A percentile compares a stretch with the other conserved stretches of the same genome.
Evolutionary conservation across 352 stramenopile genomes (phyloP).

Genomic region (Phytophthora pistaciae): DNA sequence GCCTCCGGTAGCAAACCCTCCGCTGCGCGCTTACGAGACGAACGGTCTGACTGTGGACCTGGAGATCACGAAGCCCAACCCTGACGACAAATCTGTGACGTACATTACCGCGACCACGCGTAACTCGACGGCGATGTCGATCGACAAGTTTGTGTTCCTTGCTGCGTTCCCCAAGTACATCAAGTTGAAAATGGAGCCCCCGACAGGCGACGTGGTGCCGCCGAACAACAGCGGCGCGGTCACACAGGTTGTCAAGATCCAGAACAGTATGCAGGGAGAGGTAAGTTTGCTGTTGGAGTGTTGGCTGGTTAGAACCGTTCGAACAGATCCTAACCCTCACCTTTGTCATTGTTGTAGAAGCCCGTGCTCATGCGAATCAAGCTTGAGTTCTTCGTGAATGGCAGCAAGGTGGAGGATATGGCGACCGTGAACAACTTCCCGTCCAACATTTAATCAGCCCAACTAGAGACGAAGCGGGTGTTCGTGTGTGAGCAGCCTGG

Average conservation of each 20-base stretch:
- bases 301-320: neutral
- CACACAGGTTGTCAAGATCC: constrained; percentile 97
- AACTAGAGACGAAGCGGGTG: constrained; percentile 24
- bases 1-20: constrained; percentile 50
- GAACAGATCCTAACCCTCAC: constrained; percentile 15
- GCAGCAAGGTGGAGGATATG: constrained; percentile 89
- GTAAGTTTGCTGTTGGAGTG: constrained; percentile 38
- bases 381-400: constrained; percentile 87
- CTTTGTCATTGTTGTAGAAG: constrained; percentile 65
- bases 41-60: constrained; percentile 95
- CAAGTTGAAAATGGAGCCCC: constrained; percentile 98
- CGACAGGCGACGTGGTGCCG: constrained; percentile 92
- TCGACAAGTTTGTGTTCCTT: constrained; percentile 95
- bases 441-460: constrained; percentile 59
- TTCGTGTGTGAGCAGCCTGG: constrained; percentile 10
- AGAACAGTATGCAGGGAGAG: constrained; percentile 95
- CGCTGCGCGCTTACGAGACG: constrained; percentile 96
- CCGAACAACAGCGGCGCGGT: constrained; percentile 81
- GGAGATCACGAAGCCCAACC: constrained; percentile 93
- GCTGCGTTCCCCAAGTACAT: constrained; percentile 98
- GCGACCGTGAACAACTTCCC: constrained; percentile 82
- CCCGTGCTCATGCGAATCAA: constrained; percentile 88
- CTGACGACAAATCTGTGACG: constrained; percentile 92
- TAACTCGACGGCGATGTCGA: constrained; percentile 88
- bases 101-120: constrained; percentile 93